phyloP scores from a whole-genome alignment of 805 yeast species.

The Yamadazyma tumulicola region DNA sequence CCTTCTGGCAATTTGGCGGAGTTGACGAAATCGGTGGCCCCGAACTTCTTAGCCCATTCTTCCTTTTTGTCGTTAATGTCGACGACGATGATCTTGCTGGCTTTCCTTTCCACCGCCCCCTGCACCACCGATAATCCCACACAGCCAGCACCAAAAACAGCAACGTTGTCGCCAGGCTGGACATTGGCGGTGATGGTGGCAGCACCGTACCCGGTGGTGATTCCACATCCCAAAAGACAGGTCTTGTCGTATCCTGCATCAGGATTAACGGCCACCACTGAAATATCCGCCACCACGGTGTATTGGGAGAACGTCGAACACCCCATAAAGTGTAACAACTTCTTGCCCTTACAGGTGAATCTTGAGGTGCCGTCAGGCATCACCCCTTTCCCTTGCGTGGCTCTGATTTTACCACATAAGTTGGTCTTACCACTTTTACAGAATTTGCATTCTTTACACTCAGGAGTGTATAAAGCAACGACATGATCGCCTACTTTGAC shows the following conservation, averaged over 20 bases:
- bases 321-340: slow-evolving; percentile 92
- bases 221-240: slow-evolving; percentile 96
- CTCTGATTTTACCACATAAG: slow-evolving; percentile 92
- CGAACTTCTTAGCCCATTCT: slow-evolving; percentile 83
- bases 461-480: slow-evolving; percentile 92
- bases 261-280: slow-evolving; percentile 87
- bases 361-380: slow-evolving; percentile 98
- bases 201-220: slow-evolving; percentile 98
- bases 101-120: slow-evolving; percentile 85
- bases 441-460: slow-evolving; percentile 92
- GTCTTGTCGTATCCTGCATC: slow-evolving; percentile 81
- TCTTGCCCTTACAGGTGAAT: slow-evolving; percentile 82
- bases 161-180: slow-evolving; percentile 87
- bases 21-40: slow-evolving; percentile 94
- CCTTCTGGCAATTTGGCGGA: slow-evolving; percentile 75
- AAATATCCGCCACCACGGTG: slow-evolving; percentile 96
- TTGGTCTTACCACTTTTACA: slow-evolving; percentile 95
- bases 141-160: slow-evolving; percentile 97
- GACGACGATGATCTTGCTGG: slow-evolving; percentile 76
- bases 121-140: slow-evolving; percentile 95
- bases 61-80: slow-evolving; percentile 84
- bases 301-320: slow-evolving; percentile 96
- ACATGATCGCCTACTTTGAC: slow-evolving; percentile 95
- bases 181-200: slow-evolving; percentile 92
- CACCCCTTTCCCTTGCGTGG: slow-evolving; percentile 96